Base-by-base conservation (phyloP, 352 stramenopile species). In the Phytophthora vignae region DNA sequence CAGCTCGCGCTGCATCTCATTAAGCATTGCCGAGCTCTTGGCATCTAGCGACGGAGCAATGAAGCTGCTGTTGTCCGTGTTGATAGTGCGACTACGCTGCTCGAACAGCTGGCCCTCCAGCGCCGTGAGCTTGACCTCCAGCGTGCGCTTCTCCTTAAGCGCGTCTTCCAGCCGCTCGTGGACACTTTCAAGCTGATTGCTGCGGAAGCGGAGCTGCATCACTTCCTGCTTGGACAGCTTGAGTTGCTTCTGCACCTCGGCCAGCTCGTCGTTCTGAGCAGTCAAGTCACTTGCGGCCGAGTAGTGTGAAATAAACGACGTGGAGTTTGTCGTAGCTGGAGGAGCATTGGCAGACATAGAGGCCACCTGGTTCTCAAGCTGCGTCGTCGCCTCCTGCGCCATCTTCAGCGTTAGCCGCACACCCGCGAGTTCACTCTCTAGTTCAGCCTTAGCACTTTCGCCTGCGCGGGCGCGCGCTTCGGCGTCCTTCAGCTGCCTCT, bases 181-280 rank as follows among this genome's bases (percentile, higher is more conserved):
- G 3, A 92, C 77, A 46, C 79, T 90, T 44, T 92, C 87, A 12
- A 92, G 74, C 64, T 92, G 86, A 57, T 95, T 95, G 44, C 85
- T 93, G 33, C 87, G 87, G 75, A 92, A 95, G 0, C 85, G 87
- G 19, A 95, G 81, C 74, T 93, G 84, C 87, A 95, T 95, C 12
- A 91, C 85, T 55, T 95, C 87, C 50, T 95, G 87, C 33, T 89
- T 87, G 6, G 87, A 83, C 15, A 92, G 58, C 61, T 95, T 95
- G 4, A 95, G 69, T 65, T 93, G 84, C 76, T 95, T 95, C 15
- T 74, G 79, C 11, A 92, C 67, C 25, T 95, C 87, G 0, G 73
- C 70, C 46, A 92, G 44, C 31, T 92, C 84, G 2, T 86, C 75
- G 44, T 46, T 75, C 42, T 86, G 69, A 12, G 27, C 62, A n/a